These are phyloP conservation scores for Debaryomyces tyrocola DNA, from an alignment of 805 yeast species.

Conservation along the genomic window DNA sequence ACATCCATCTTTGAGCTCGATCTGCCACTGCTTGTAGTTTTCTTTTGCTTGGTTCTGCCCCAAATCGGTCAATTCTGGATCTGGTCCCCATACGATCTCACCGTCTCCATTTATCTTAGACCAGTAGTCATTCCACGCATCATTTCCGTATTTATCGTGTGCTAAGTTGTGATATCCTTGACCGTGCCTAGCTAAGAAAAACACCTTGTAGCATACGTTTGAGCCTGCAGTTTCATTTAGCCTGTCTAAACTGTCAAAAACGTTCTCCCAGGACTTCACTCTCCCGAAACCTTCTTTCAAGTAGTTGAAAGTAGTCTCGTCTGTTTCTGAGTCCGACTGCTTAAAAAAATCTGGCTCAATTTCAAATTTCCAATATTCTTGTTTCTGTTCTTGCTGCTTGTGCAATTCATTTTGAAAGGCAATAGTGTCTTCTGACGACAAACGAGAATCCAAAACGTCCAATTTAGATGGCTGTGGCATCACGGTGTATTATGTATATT, in stretches of 20 bases:
- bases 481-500: not conserved
- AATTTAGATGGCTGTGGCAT: constrained; percentile 17
- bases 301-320: constrained; percentile 42
- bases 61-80: constrained; percentile 48
- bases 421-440: constrained; percentile 16
- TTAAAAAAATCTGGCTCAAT: constrained; percentile 43
- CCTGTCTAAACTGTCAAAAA: constrained; percentile 25
- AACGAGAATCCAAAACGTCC: constrained; percentile 33
- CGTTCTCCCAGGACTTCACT: constrained; percentile 33
- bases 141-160: constrained; percentile 44
- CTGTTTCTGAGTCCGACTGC: constrained; percentile 43
- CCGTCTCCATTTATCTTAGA: constrained; percentile 46
- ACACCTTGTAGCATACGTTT: constrained; percentile 41
- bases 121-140: constrained; percentile 49
- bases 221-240: constrained; percentile 30
- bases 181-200: constrained; percentile 53
- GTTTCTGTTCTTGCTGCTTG: constrained; percentile 7
- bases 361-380: constrained; percentile 35
- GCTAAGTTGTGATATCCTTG: constrained; percentile 55
- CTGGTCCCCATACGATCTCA: constrained; percentile 49
- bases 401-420: constrained; percentile 13
- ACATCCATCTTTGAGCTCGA: constrained; percentile 28
- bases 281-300: constrained; percentile 46
- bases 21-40: constrained; percentile 41
- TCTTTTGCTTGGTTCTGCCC: constrained; percentile 47